These are phyloP conservation scores for Cercospora berteroae DNA, from an alignment of 2,329 filamentous ascomycete genomes.

Conservation along the genomic window DNA sequence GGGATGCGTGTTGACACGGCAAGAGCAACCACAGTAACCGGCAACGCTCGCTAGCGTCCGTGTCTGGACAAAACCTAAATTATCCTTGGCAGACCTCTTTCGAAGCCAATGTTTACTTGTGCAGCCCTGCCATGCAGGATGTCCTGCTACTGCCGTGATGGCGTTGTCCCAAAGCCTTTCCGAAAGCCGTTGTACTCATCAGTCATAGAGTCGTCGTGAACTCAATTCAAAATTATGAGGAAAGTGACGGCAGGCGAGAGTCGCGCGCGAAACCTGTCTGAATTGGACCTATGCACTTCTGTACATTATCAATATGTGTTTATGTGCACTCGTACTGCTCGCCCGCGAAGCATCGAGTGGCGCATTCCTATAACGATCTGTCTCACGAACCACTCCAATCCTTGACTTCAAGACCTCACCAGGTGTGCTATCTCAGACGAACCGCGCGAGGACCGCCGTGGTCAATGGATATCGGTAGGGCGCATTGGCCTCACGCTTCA, in stretches of 20 bases:
- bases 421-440: not conserved
- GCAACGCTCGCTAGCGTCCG: not conserved
- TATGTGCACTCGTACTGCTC: not conserved
- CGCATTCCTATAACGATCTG: not conserved
- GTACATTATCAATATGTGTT: not conserved
- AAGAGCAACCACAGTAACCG: not conserved
- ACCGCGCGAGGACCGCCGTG: not conserved
- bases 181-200: not conserved
- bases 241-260: not conserved
- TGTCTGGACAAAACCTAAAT: not conserved
- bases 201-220: not conserved
- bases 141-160: too few species aligned
- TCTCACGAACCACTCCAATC: not conserved
- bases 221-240: not conserved
- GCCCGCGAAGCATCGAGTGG: not conserved
- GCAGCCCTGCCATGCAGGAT: not conserved
- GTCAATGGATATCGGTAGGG: slow-evolving; percentile 6
- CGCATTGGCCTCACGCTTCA: slow-evolving; percentile 2
- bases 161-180: too few species aligned
- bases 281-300: not conserved
- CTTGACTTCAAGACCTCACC: not conserved
- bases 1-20: not conserved
- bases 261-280: not conserved
- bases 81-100: not conserved
- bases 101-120: not conserved